Evolutionary conservation across 768 basidiomycete genomes (phyloP).

Genomic region (Polyporus arcularius): DNA sequence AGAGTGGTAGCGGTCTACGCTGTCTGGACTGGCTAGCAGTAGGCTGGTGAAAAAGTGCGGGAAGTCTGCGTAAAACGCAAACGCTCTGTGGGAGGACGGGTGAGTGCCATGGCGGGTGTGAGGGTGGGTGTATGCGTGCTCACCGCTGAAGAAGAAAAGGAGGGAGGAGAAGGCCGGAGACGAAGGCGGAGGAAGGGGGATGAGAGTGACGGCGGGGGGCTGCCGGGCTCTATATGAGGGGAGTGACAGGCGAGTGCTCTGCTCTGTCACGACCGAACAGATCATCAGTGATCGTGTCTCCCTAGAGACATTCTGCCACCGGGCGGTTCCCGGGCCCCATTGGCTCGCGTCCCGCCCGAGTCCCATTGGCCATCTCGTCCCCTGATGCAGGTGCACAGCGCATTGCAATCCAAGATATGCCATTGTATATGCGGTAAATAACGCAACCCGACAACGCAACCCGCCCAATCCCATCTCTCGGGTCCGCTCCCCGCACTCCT

Average conservation of each 20-base stretch:
- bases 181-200: slow-evolving; percentile 43
- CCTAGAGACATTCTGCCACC: slow-evolving; percentile 7
- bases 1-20: slow-evolving; percentile 70
- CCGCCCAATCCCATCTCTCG: not conserved
- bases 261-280: slow-evolving; percentile 38
- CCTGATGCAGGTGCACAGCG: not conserved
- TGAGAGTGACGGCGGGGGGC: slow-evolving; percentile 27
- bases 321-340: slow-evolving; percentile 1
- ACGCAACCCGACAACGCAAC: not conserved
- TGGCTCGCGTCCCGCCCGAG: slow-evolving; percentile 1
- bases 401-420: slow-evolving; percentile 18
- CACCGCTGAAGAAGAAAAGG: slow-evolving; percentile 41
- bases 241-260: slow-evolving; percentile 21
- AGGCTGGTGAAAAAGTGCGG: slow-evolving; percentile 38
- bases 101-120: not conserved
- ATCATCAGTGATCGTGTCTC: slow-evolving; percentile 28
- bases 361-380: not conserved
- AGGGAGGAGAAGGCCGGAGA: slow-evolving; percentile 34
- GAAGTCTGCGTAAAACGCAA: slow-evolving; percentile 41
- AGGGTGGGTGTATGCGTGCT: slow-evolving; percentile 23
- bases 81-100: slow-evolving; percentile 36
- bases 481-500: not conserved
- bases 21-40: slow-evolving; percentile 70
- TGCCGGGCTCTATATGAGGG: slow-evolving; percentile 37
- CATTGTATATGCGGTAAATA: slow-evolving; percentile 6